Conservation (phyloP, 495 filamentous ascomycete species). For the Xylaria intraflava region DNA sequence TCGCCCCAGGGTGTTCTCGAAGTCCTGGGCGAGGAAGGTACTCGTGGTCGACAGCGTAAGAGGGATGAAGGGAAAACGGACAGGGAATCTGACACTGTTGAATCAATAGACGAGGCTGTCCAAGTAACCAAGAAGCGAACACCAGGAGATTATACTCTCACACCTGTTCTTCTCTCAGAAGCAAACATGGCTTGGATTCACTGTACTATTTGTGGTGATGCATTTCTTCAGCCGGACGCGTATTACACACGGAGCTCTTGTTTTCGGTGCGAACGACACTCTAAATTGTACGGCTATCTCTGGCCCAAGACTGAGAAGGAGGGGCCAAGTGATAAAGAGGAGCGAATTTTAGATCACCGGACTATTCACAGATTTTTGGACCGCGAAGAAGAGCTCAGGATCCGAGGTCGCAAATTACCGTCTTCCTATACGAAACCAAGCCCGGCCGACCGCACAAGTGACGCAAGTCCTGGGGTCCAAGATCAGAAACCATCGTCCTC, state of each 20-base stretch:
- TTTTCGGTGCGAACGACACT: constrained; percentile 89
- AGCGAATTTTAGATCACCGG: constrained; percentile 66
- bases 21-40: not conserved
- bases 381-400: constrained; percentile 56
- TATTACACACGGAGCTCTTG: constrained; percentile 81
- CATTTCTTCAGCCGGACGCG: constrained; percentile 81
- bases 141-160: constrained; percentile 76
- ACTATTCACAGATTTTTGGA: constrained; percentile 63
- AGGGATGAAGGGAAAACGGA: constrained; percentile 4
- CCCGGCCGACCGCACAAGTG: not conserved
- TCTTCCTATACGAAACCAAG: not conserved
- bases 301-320: constrained; percentile 92
- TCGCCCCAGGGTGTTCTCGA: not conserved
- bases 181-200: constrained; percentile 75
- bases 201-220: constrained; percentile 71
- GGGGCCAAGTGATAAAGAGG: constrained; percentile 66
- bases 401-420: constrained; percentile 37
- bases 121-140: constrained; percentile 38
- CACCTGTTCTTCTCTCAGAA: constrained; percentile 61
- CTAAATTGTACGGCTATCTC: constrained; percentile 85
- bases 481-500: not conserved
- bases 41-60: not conserved
- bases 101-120: constrained; percentile 9
- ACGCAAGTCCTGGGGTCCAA: not conserved
- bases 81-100: constrained; percentile 1